Conservation (phyloP, 1,139 yeast genomes). For the Pichia sp. region DNA sequence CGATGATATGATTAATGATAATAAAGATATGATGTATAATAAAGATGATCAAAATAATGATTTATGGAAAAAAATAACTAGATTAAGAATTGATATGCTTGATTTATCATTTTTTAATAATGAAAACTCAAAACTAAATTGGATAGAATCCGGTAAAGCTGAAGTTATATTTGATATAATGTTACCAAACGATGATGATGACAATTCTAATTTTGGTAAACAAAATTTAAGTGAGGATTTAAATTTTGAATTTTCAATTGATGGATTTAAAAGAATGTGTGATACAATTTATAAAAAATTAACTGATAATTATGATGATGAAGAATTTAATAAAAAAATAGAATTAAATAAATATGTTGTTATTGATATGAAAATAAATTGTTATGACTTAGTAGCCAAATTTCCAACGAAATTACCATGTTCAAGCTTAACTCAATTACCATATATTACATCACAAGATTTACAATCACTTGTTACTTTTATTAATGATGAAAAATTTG, state of each 20-base stretch:
- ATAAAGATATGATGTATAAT: conserved; percentile 28
- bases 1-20: conserved; percentile 20
- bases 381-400: conserved; percentile 54
- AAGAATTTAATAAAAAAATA: conserved; percentile 3
- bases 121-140: conserved; percentile 47
- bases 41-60: conserved; percentile 14
- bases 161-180: conserved; percentile 66
- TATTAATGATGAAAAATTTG: conserved; percentile 42
- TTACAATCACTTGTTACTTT: conserved; percentile 55
- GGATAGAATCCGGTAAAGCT: conserved; percentile 66
- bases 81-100: conserved; percentile 61
- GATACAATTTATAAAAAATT: conserved; percentile 11
- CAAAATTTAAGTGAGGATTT: conserved; percentile 3
- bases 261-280: conserved; percentile 8
- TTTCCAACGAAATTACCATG: conserved; percentile 49
- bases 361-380: conserved; percentile 57
- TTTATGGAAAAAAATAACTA: conserved; percentile 47
- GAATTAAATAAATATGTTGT: conserved; percentile 47
- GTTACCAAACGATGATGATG: conserved; percentile 44
- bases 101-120: conserved; percentile 40
- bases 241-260: conserved; percentile 11
- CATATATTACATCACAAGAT: conserved; percentile 54
- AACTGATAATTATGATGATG: conserved; percentile 5
- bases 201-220: conserved; percentile 3
- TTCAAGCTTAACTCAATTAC: conserved; percentile 45